These are phyloP conservation scores for Acanthamoeba polyphaga DNA, from an alignment of 208 protist species.

Conservation along the genomic window DNA sequence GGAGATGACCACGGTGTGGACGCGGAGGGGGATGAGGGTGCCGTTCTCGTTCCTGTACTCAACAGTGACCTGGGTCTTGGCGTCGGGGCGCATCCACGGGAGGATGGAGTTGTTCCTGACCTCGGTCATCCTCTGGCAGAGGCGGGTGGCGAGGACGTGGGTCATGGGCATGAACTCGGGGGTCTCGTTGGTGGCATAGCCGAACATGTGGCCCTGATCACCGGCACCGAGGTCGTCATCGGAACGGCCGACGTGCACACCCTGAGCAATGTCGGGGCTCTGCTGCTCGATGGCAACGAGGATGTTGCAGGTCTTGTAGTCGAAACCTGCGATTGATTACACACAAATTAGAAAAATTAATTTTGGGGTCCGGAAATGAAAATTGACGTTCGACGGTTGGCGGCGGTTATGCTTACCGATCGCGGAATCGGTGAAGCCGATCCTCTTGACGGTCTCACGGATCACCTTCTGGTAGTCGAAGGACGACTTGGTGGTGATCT, in stretches of 20 bases:
- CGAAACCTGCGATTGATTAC: constrained; percentile 92
- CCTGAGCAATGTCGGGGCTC: constrained; percentile 99
- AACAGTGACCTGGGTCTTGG: constrained; percentile 99
- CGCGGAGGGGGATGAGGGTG: constrained; percentile 94
- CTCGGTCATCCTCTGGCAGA: constrained; percentile 96
- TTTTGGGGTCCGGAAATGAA: no score
- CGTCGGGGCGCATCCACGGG: constrained; percentile 98
- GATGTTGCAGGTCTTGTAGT: constrained; percentile 99
- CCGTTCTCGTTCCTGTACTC: constrained; percentile 97
- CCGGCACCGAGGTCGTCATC: constrained; percentile 98
- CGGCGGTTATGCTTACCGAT: constrained; percentile 80
- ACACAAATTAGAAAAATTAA: no score
- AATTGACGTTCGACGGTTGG: background rate
- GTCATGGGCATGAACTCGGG: constrained; percentile 98
- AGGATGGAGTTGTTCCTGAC: constrained; percentile 96
- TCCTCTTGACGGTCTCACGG: constrained; percentile 97
- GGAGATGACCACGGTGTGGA: constrained; percentile 99
- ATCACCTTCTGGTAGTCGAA: constrained; percentile 98
- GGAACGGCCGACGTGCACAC: constrained; percentile 96
- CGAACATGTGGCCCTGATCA: constrained; percentile 99
- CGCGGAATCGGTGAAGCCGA: constrained; percentile 97
- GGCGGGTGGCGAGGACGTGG: constrained; percentile 95
- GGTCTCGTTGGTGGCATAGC: constrained; percentile 99
- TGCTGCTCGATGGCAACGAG: constrained; percentile 98
- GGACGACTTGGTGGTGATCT: constrained; percentile 98